These are phyloP conservation scores for Pseudozyma flocculosa DNA, from an alignment of 1,284 basidiomycete genomes.

Conservation along the genomic window DNA sequence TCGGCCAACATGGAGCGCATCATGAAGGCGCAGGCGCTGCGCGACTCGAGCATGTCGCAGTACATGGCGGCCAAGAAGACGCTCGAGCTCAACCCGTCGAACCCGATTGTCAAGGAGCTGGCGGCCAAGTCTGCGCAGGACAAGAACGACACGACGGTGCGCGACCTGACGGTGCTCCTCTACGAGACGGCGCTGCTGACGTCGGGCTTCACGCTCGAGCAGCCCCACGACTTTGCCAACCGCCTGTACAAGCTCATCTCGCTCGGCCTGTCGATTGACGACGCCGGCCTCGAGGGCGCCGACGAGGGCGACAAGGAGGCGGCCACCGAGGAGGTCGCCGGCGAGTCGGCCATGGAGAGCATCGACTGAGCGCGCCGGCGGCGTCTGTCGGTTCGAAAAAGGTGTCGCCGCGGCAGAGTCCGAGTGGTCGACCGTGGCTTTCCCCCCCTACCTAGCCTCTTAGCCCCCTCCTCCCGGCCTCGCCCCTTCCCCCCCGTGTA, in stretches of 20 bases:
- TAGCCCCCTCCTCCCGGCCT: no score
- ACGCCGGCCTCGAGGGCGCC: constrained; percentile 33
- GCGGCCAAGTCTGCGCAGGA: constrained; percentile 92
- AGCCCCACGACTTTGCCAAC: constrained; percentile 90
- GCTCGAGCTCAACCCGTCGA: constrained; percentile 90
- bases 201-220: constrained; percentile 80
- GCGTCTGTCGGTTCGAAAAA: no score
- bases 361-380: constrained; percentile 44
- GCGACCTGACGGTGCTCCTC: constrained; percentile 89
- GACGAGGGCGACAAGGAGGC: constrained; percentile 31
- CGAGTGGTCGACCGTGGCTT: no score
- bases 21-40: constrained; percentile 99
- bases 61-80: constrained; percentile 97
- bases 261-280: constrained; percentile 64
- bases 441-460: no score
- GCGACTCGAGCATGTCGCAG: constrained; percentile 97
- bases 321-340: constrained; percentile 45
- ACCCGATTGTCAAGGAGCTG: constrained; percentile 95
- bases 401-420: no score
- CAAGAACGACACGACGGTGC: constrained; percentile 91
- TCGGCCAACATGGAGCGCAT: constrained; percentile 99
- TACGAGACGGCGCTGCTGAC: constrained; percentile 90
- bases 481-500: no score
- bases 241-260: constrained; percentile 98
- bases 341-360: constrained; percentile 57